phyloP scores from a whole-genome alignment of 345 rosid genomes.

The Nasturtium officinale region DNA sequence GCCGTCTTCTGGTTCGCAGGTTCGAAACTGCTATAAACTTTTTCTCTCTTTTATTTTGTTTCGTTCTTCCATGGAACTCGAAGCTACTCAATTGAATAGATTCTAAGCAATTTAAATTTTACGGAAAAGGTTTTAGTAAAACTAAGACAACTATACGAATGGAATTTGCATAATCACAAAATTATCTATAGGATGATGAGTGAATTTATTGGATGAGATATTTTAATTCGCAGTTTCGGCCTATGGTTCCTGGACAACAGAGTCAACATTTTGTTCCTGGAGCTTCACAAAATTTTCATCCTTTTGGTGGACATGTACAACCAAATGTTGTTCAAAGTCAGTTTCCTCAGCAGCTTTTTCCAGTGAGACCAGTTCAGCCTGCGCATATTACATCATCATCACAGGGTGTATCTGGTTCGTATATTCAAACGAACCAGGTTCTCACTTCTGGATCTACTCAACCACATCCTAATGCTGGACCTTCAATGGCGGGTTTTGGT shows the following conservation, averaged over 20 bases:
- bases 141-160: not conserved
- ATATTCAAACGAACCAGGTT: constrained; percentile 61
- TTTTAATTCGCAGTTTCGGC: constrained; percentile 64
- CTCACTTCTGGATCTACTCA: constrained; percentile 59
- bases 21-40: constrained; percentile 26
- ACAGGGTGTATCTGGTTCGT: constrained; percentile 61
- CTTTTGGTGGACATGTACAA: constrained; percentile 68
- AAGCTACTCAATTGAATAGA: not conserved
- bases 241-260: constrained; percentile 61
- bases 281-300: constrained; percentile 74
- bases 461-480: constrained; percentile 54
- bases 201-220: no score
- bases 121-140: not conserved
- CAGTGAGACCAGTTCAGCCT: constrained; percentile 72
- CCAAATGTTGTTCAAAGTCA: constrained; percentile 64
- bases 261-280: constrained; percentile 65
- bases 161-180: not conserved
- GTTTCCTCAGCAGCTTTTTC: constrained; percentile 58
- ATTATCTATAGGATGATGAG: no score
- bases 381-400: constrained; percentile 58
- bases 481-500: constrained; percentile 51
- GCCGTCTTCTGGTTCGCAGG: constrained; percentile 71
- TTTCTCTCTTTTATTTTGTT: constrained; percentile 13
- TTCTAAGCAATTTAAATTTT: not conserved
- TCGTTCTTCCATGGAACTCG: constrained; percentile 22